These are phyloP conservation scores for Pseudopediastrum boryanum DNA, from an alignment of 139 green algal genomes.

Conservation along the genomic window DNA sequence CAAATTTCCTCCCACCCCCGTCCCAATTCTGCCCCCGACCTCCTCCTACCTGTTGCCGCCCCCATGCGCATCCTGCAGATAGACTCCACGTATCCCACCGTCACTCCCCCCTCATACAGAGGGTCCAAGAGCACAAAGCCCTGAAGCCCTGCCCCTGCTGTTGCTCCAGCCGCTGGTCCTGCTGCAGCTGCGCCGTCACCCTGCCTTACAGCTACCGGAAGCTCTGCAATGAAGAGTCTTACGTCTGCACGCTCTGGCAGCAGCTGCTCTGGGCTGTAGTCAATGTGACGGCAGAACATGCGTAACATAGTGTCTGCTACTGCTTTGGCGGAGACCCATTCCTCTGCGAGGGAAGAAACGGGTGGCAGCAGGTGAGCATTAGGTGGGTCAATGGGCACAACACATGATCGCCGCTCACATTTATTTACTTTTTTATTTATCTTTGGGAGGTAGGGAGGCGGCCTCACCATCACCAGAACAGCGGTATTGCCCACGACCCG, in stretches of 20 bases:
- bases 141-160: too few relatives aligned
- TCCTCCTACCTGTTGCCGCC: too few relatives aligned
- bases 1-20: too few relatives aligned
- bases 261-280: conserved; percentile 34
- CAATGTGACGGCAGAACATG: conserved; percentile 32
- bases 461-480: too few relatives aligned
- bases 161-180: too few relatives aligned
- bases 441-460: too few relatives aligned
- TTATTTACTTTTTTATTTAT: too few relatives aligned
- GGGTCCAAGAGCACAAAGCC: conserved; percentile 40
- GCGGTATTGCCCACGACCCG: too few relatives aligned
- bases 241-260: conserved; percentile 13
- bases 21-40: too few relatives aligned
- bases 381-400: too few relatives aligned
- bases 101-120: conserved; percentile 9
- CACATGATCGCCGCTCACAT: too few relatives aligned
- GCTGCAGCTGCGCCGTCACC: not conserved
- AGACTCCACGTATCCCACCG: conserved; percentile 27
- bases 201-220: conserved; percentile 13
- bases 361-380: not conserved
- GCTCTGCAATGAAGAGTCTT: conserved; percentile 39
- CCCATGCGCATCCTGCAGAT: conserved; percentile 34
- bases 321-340: conserved; percentile 35
- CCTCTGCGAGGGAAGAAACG: not conserved
- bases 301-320: conserved; percentile 26